These are phyloP conservation scores for Talaromyces sp. DNA, from an alignment of 2,329 filamentous ascomycete species.

Conservation along the genomic window DNA sequence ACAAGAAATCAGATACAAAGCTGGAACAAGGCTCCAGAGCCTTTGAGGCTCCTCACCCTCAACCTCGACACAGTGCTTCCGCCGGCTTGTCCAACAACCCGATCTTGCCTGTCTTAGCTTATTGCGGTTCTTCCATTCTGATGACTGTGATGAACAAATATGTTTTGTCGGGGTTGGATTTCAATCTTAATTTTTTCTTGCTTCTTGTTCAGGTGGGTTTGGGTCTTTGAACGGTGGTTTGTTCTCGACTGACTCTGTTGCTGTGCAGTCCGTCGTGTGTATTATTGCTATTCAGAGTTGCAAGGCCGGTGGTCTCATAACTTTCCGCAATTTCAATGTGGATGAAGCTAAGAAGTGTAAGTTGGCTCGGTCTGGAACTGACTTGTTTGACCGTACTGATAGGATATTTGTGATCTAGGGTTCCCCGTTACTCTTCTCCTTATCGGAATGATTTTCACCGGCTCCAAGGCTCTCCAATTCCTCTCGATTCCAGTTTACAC, in stretches of 20 bases:
- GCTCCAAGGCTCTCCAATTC: conserved; percentile 90
- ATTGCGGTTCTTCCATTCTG: conserved; percentile 93
- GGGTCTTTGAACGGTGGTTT: neutral
- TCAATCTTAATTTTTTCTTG: conserved; percentile 96
- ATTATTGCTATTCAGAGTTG: conserved; percentile 75
- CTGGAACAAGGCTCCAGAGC: conserved; percentile 39
- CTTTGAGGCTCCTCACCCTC: conserved; percentile 5
- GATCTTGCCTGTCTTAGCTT: conserved; percentile 73
- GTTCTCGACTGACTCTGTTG: conserved; percentile 8
- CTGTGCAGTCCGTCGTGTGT: conserved; percentile 87
- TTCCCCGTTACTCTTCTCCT: conserved; percentile 93
- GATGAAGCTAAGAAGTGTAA: conserved; percentile 90
- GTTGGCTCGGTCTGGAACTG: conserved; percentile 28
- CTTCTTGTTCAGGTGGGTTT: conserved; percentile 77
- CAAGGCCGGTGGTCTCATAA: conserved; percentile 78
- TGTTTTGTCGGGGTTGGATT: conserved; percentile 81
- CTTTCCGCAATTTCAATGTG: conserved; percentile 74
- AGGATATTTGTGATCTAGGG: conserved; percentile 52
- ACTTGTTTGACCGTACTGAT: neutral
- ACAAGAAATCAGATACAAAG: conserved; percentile 74
- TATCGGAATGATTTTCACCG: conserved; percentile 98
- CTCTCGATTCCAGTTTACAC: conserved; percentile 98
- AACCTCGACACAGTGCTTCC: neutral
- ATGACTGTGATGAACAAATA: conserved; percentile 99
- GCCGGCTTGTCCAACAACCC: conserved; percentile 64